These are phyloP conservation scores for Microthlaspi erraticum DNA, from an alignment of 345 rosid genomes.

Conservation along the genomic window DNA sequence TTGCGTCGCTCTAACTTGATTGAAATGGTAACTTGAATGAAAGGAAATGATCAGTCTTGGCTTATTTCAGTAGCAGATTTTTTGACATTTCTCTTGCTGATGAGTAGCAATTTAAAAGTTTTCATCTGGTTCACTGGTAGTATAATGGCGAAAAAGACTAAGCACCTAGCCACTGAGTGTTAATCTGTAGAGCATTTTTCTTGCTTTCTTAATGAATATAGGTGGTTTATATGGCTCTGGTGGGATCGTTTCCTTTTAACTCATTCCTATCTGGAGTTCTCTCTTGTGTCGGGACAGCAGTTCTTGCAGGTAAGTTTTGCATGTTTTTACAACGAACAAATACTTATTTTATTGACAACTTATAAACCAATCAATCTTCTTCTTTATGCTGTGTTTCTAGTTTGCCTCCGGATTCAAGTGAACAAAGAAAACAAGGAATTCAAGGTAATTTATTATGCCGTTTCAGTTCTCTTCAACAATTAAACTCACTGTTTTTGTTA, in stretches of 20 bases:
- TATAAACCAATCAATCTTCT: background rate
- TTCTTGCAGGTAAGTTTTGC: constrained; percentile 84
- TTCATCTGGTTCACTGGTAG: background rate
- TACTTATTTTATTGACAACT: background rate
- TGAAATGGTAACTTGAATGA: background rate
- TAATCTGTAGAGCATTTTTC: background rate
- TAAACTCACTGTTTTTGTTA: constrained; percentile 1
- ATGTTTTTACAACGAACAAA: background rate
- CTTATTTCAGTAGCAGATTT: background rate
- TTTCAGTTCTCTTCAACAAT: background rate
- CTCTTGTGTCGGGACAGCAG: constrained; percentile 95
- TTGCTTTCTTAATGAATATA: constrained; percentile 47
- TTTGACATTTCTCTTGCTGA: background rate
- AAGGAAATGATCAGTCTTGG: constrained; percentile 11
- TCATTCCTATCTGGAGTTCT: constrained; percentile 99
- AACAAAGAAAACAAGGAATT: constrained; percentile 99
- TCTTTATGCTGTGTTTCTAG: constrained; percentile 46
- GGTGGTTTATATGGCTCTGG: constrained; percentile 95
- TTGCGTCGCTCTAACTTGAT: background rate
- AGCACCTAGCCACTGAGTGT: constrained; percentile 4
- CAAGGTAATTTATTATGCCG: constrained; percentile 50
- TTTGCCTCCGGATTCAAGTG: constrained; percentile 98
- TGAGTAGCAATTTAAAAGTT: background rate
- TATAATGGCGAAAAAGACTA: background rate
- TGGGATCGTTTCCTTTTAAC: constrained; percentile 98